phyloP scores from a whole-genome alignment of 352 stramenopile genomes.

The Phytophthora agathidicida region DNA sequence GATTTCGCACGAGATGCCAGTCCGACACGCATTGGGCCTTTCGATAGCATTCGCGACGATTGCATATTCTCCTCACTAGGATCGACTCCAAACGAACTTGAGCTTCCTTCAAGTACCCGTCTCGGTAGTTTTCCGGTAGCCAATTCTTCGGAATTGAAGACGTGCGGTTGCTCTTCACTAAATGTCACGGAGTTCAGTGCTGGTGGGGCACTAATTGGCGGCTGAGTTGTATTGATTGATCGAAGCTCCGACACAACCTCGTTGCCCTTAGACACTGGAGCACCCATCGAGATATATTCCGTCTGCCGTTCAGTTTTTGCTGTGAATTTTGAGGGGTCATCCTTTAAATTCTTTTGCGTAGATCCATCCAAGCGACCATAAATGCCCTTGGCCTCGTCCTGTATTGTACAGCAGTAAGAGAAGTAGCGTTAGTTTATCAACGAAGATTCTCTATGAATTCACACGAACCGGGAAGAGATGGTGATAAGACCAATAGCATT shows the following conservation, averaged over 20 bases:
- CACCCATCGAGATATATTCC: constrained; percentile 14
- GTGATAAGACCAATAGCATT: constrained; percentile 84
- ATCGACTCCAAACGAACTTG: constrained; percentile 15
- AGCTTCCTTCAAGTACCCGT: constrained; percentile 27
- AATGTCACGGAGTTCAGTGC: constrained; percentile 22
- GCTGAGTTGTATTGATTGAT: constrained; percentile 12
- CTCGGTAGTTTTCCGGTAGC: constrained; percentile 25
- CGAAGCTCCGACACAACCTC: constrained; percentile 19
- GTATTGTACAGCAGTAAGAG: background rate
- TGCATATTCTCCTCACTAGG: constrained; percentile 7
- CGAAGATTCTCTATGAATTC: background rate
- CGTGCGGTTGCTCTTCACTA: constrained; percentile 9
- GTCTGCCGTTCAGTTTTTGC: constrained; percentile 20
- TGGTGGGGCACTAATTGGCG: constrained; percentile 9
- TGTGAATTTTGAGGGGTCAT: constrained; percentile 44
- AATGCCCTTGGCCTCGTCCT: constrained; percentile 60
- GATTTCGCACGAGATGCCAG: constrained; percentile 36
- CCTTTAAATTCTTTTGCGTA: constrained; percentile 64
- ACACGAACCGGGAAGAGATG: constrained; percentile 60
- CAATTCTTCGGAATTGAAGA: constrained; percentile 16
- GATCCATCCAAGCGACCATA: constrained; percentile 69
- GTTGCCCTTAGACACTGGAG: constrained; percentile 2
- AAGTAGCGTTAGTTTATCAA: constrained; percentile 7
- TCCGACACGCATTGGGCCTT: constrained; percentile 48
- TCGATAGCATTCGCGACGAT: constrained; percentile 43